Evolutionary conservation across 768 basidiomycete genomes (phyloP), one percentile per base, ranked within the genome.

Genomic region (Galerina sulciceps): DNA sequence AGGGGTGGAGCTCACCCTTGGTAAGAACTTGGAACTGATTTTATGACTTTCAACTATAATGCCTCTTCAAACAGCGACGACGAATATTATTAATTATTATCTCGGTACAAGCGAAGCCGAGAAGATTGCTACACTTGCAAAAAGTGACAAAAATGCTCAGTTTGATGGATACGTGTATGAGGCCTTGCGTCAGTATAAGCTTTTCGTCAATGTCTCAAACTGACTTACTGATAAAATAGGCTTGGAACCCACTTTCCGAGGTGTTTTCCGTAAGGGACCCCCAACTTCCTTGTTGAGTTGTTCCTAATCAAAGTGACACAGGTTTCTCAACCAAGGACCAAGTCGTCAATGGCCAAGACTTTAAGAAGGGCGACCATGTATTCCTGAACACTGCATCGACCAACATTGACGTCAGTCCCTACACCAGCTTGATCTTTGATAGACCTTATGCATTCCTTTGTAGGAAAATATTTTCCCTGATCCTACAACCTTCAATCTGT

Each of bases 231-330:
- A 17, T 8, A 56, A 35, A 51, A 52, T 52, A 92, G 90, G 91
- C 53, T 76, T 91, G 48, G 87, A 89, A 43, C 90, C 91, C 10
- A 81, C 87, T 3, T 87, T 93, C 77, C 81, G 79, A 53, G 90
- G 91, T 54, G 82, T 84, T 34, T 86, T 82, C 65, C 88, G 88
- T 85, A 67, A 62, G 83, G 6, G 17, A 17, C 23, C 15, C n/a
- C 11, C 73, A 3, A 9, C 23, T 23, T 54, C 1, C 20, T n/a
- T 9, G 9, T 56, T 17, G n/a, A 23, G 42, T 47, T 34, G 11
- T 36, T 23, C 46, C 38, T 50, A 38, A 23, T 55, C 48, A 13
- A 55, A 15, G n/a, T 37, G 44, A 80, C 50, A 15, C 40, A 71
- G 85, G 86, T 50, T 69, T 82, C 55, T 80, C 83, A 0, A 69